A percentile compares a stretch with the other conserved stretches of the same genome.
phyloP scores from a whole-genome alignment of 2,329 filamentous ascomycete genomes.

The Penicillium sp. region DNA sequence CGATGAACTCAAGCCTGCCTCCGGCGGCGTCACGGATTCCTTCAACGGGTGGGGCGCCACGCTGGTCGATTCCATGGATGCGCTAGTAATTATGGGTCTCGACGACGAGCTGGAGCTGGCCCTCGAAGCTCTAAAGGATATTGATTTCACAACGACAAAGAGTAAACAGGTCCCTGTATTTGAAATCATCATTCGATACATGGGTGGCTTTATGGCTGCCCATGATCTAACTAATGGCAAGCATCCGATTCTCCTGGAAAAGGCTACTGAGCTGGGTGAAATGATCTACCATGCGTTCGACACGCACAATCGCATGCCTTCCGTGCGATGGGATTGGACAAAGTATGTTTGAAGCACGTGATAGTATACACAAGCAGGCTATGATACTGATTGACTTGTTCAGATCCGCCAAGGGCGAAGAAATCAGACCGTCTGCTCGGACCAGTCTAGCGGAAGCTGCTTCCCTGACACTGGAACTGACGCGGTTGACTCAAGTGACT shows the following conservation, averaged over 20 bases:
- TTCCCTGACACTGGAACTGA: conserved; percentile 87
- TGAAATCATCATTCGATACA: conserved; percentile 87
- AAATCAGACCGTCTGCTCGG: conserved; percentile 56
- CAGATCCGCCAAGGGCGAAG: conserved; percentile 33
- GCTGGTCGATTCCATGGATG: conserved; percentile 78
- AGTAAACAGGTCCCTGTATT: conserved; percentile 78
- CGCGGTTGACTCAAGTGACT: conserved; percentile 81
- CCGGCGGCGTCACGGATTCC: conserved; percentile 69
- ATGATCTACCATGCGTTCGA: conserved; percentile 82
- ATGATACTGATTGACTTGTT: conserved; percentile 40
- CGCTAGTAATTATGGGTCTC: conserved; percentile 81
- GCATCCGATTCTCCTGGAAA: conserved; percentile 70
- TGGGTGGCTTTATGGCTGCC: conserved; percentile 81
- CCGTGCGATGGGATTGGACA: conserved; percentile 77
- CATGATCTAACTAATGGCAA: conserved; percentile 79
- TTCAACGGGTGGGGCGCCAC: conserved; percentile 93
- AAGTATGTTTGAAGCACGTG: conserved; percentile 46
- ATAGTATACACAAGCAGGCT: neutral
- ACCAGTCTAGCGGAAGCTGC: conserved; percentile 72
- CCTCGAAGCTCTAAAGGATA: conserved; percentile 65
- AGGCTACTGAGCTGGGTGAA: conserved; percentile 79
- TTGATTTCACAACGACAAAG: conserved; percentile 78
- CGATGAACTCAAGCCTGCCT: conserved; percentile 80
- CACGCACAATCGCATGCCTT: conserved; percentile 90
- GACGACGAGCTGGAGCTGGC: conserved; percentile 78